These are phyloP conservation scores for Heritiera littoralis DNA, from an alignment of 345 rosid species.

Conservation along the genomic window DNA sequence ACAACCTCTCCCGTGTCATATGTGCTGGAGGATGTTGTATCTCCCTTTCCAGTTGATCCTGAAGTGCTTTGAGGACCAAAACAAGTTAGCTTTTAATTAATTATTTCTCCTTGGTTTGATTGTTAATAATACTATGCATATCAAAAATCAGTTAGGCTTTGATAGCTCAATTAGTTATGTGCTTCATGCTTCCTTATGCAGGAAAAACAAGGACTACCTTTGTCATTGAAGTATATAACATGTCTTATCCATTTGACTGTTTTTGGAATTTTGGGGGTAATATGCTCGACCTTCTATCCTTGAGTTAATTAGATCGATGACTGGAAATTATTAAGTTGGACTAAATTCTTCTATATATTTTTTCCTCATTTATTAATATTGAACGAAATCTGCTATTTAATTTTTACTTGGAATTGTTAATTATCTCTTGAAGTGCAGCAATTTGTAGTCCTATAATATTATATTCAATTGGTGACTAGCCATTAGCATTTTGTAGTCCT, in stretches of 20 bases:
- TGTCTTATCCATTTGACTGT: slow-evolving; percentile 24
- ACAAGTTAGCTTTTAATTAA: slow-evolving; percentile 29
- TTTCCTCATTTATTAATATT: not conserved
- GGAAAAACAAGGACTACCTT: slow-evolving; percentile 19
- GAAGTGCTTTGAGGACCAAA: slow-evolving; percentile 32
- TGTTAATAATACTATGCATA: not conserved
- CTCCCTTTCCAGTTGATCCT: slow-evolving; percentile 54
- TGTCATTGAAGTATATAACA: slow-evolving; percentile 5
- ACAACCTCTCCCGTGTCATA: slow-evolving; percentile 34
- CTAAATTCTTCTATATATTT: not conserved
- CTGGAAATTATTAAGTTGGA: not conserved
- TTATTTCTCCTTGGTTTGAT: not conserved
- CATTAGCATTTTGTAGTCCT: not conserved
- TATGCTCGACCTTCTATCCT: not conserved
- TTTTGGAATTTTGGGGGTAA: slow-evolving; percentile 32
- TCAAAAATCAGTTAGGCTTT: not conserved
- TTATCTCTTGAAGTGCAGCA: not conserved
- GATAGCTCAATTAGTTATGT: not conserved
- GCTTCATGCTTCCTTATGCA: slow-evolving; percentile 5
- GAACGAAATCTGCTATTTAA: not conserved
- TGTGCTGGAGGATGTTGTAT: slow-evolving; percentile 41
- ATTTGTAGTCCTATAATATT: not conserved
- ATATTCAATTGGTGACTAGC: not conserved
- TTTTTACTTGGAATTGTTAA: not conserved
- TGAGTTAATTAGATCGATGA: slow-evolving; percentile 7